Percentiles rank a stretch among this genome's conserved stretches.
These are phyloP conservation scores for Fusarium domesticum DNA, from an alignment of 2,329 filamentous ascomycete genomes.

Conservation along the genomic window DNA sequence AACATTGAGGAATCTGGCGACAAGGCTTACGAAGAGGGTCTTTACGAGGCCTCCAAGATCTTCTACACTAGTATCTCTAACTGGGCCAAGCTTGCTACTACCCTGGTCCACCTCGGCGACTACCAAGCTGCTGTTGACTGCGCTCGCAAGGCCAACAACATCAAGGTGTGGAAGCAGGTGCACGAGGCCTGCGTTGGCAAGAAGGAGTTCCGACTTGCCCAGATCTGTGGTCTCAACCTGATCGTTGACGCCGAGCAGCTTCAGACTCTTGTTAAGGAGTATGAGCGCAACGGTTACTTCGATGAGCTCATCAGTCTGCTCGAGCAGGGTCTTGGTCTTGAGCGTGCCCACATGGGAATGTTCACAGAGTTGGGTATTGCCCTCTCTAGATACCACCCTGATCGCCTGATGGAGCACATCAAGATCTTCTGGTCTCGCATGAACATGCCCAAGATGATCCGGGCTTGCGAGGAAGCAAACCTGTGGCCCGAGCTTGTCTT, in stretches of 20 bases:
- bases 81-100: conserved; percentile 98
- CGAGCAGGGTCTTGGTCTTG: conserved; percentile 90
- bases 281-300: conserved; percentile 96
- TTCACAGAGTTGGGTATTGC: conserved; percentile 93
- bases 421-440: conserved; percentile 98
- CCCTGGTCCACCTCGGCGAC: conserved; percentile 91
- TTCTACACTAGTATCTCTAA: conserved; percentile 98
- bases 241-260: conserved; percentile 97
- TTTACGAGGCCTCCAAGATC: conserved; percentile 96
- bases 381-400: conserved; percentile 90
- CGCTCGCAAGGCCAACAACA: conserved; percentile 96
- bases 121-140: conserved; percentile 98
- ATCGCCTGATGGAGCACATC: conserved; percentile 95
- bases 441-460: conserved; percentile 97
- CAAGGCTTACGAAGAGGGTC: conserved; percentile 93
- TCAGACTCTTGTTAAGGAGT: conserved; percentile 88
- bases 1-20: conserved; percentile 96
- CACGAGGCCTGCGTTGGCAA: conserved; percentile 94
- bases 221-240: conserved; percentile 97
- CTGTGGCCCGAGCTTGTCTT: conserved; percentile 98
- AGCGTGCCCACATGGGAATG: conserved; percentile 93
- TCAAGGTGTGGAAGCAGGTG: conserved; percentile 99
- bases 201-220: conserved; percentile 97
- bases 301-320: conserved; percentile 94
- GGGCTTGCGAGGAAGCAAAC: conserved; percentile 88